These are phyloP conservation scores for Plectranthus barbatus DNA, from an alignment of 257 asterid genomes.

Conservation along the genomic window DNA sequence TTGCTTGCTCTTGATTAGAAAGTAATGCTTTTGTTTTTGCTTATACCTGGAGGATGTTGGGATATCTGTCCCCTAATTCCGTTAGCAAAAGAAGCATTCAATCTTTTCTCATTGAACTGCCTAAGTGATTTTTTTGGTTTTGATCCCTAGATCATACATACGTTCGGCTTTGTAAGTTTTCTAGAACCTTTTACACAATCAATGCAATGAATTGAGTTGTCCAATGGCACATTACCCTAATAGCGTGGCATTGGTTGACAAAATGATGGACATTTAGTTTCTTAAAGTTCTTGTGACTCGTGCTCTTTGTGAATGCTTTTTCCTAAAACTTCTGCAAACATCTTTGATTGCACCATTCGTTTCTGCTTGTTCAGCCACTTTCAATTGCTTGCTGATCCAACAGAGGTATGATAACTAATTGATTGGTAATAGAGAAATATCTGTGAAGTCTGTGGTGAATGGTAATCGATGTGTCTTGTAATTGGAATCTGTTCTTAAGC, in stretches of 20 bases:
- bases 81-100: neutral
- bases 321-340: neutral
- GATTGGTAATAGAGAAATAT: neutral
- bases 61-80: neutral
- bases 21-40: neutral
- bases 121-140: neutral
- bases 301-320: neutral
- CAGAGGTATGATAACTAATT: neutral
- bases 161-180: neutral
- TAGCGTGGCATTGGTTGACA: neutral
- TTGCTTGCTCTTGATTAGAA: neutral
- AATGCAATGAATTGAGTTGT: neutral
- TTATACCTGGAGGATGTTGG: neutral
- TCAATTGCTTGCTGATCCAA: neutral
- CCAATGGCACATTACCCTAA: neutral
- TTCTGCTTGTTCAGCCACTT: neutral
- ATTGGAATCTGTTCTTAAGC: neutral
- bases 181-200: neutral
- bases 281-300: neutral
- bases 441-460: neutral
- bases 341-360: neutral
- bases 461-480: neutral
- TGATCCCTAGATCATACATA: neutral
- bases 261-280: neutral
- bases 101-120: neutral